Conservation (phyloP, 805 yeast species). For the Kodamaea nitidulidarum region DNA sequence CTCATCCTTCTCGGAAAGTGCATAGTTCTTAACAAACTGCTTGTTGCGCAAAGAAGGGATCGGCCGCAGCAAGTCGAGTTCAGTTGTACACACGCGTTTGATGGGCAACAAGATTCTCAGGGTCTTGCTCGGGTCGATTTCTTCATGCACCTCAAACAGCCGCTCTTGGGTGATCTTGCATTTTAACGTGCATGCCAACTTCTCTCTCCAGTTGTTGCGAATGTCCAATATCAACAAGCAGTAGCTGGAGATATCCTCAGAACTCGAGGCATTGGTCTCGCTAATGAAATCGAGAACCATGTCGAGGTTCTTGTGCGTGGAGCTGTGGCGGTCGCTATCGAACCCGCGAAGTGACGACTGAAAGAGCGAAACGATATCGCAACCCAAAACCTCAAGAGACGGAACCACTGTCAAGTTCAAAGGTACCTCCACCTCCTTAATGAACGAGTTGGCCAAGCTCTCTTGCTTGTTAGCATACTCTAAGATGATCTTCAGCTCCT, state of each 20-base stretch:
- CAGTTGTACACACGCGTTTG: conserved; percentile 45
- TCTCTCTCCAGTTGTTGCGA: conserved; percentile 74
- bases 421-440: conserved; percentile 63
- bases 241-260: conserved; percentile 44
- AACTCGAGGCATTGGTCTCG: conserved; percentile 14
- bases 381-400: conserved; percentile 68
- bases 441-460: conserved; percentile 22
- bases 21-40: conserved; percentile 63
- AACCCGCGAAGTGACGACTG: conserved; percentile 22
- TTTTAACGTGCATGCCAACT: conserved; percentile 27
- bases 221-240: conserved; percentile 70
- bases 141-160: conserved; percentile 26
- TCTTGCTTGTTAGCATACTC: conserved; percentile 50
- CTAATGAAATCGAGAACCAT: conserved; percentile 28
- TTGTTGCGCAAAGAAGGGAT: conserved; percentile 70
- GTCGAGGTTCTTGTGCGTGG: conserved; percentile 17
- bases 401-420: conserved; percentile 66
- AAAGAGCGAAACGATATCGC: conserved; percentile 64
- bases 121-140: conserved; percentile 27
- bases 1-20: conserved; percentile 53
- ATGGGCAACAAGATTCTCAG: conserved; percentile 70
- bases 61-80: conserved; percentile 41
- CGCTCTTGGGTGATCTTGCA: conserved; percentile 26
- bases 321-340: conserved; percentile 5
- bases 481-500: conserved; percentile 56